These are phyloP conservation scores for Phtheirospermum japonicum DNA, from an alignment of 257 asterid species.

Conservation along the genomic window DNA sequence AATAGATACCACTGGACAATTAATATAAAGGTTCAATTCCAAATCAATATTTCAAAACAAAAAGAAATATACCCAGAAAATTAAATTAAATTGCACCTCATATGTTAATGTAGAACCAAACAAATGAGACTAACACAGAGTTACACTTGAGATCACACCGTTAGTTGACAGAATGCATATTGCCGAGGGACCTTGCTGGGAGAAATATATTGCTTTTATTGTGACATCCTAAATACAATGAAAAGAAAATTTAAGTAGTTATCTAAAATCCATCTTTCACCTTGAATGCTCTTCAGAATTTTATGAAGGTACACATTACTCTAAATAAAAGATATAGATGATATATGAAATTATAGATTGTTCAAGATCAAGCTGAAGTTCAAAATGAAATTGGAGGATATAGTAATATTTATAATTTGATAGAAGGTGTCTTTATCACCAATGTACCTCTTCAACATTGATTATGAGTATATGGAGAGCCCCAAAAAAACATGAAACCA, in stretches of 20 bases:
- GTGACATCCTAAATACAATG: constrained; percentile 55
- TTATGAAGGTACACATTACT: no score
- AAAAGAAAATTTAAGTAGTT: no score
- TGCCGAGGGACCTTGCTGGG: constrained; percentile 87
- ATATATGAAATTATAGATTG: no score
- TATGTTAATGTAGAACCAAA: constrained; percentile 85
- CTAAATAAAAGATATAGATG: no score
- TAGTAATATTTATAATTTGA: background rate
- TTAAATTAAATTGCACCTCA: no score
- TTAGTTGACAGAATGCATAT: constrained; percentile 81
- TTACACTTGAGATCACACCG: constrained; percentile 75
- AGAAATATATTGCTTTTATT: constrained; percentile 76
- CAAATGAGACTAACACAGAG: constrained; percentile 82
- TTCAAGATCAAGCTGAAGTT: no score
- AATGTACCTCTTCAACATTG: constrained; percentile 87
- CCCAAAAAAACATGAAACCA: constrained; percentile 78
- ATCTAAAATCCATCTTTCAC: no score
- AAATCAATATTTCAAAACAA: no score
- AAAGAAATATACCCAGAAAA: no score
- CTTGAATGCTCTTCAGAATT: no score
- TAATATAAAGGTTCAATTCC: no score
- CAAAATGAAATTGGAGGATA: background rate
- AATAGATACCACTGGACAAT: no score
- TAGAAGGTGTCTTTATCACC: background rate
- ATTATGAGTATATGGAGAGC: constrained; percentile 82